Base-by-base conservation (phyloP, 768 basidiomycete species). In the Trametes gibbosa region DNA sequence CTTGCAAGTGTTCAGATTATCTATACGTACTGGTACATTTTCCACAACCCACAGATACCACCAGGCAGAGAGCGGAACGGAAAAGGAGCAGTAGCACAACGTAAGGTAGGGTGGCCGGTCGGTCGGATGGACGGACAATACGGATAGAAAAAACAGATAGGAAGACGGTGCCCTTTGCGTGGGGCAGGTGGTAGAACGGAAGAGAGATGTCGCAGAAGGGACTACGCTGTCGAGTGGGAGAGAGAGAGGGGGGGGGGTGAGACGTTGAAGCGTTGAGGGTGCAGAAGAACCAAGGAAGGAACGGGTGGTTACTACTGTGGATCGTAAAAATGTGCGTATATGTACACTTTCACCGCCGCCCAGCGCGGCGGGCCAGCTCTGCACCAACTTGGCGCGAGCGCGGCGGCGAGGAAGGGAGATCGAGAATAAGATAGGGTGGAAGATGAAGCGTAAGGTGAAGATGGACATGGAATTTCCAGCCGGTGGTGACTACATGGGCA, bases 11-110 rank as follows among this genome's bases (percentile, higher is more conserved):
- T 19, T 50, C 12, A 10, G 17, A 56, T 56, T 56, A 56, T 56
- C 55, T 56, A 49, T 49, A 49, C 47, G 50, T 59, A 59, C 58
- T 59, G 50, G 50, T 59, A 59, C 58, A 59, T 58, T 51, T 58
- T 59, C 50, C 58, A 41, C 58, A 24, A 32, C 6, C 46, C 29
- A 32, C n/a, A 10, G 29, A 32, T 4, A 6, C 23, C 35, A 40
- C 24, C 19, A 8, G 27, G 25, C 12, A 35, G 21, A 17, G n/a
- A 29, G 19, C n/a, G 17, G 34, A 32, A 39, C 24, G 41, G 42
- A 45, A 17, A 35, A 6, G 32, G 55, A 24, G 50, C 50, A 50
- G 35, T 50, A 50, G 50, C 50, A 50, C 50, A 50, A 50, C 35
- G 35, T 39, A 56, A 43, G 45, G 37, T 37, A 50, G 27, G 23